Evolutionary conservation across 2,329 filamentous ascomycete genomes (phyloP).

Genomic region (Fusarium sp.): DNA sequence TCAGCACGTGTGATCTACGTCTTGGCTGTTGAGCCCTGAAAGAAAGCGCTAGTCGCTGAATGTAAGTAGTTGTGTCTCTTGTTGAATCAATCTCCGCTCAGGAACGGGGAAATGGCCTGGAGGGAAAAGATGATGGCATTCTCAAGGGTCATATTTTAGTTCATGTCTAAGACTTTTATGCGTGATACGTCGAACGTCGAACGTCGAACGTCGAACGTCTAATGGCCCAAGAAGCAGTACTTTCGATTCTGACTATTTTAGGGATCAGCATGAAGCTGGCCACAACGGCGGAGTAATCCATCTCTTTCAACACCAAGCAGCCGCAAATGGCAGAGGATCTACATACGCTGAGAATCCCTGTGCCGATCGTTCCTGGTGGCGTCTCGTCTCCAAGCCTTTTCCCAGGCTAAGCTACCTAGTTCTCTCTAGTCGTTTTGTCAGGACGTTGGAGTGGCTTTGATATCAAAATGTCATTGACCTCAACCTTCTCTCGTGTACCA

Average conservation of each 20-base stretch:
- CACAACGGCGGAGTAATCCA: conserved; percentile 31
- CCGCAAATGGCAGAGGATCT: conserved; percentile 48
- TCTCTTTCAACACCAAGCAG: conserved; percentile 34
- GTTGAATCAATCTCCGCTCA: conserved; percentile 31
- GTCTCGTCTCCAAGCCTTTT: conserved; percentile 39
- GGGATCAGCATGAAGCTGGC: conserved; percentile 34
- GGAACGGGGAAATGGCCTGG: conserved; percentile 23
- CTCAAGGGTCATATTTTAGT: conserved; percentile 4
- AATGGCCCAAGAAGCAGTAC: conserved; percentile 10
- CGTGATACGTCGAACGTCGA: conserved; percentile 32
- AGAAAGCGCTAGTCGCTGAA: conserved; percentile 25
- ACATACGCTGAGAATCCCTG: conserved; percentile 42
- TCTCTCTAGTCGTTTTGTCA: conserved; percentile 25
- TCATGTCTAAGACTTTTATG: conserved; percentile 2
- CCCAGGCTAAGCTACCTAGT: conserved; percentile 24
- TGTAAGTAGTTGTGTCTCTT: conserved; percentile 14
- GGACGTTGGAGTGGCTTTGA: conserved; percentile 30
- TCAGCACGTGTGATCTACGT: conserved; percentile 44
- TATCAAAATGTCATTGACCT: conserved; percentile 13
- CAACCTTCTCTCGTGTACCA: neutral
- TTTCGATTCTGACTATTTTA: conserved; percentile 7
- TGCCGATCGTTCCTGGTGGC: conserved; percentile 49
- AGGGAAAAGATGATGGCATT: conserved; percentile 3
- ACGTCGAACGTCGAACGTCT: conserved; percentile 33
- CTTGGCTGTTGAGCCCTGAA: conserved; percentile 34